phyloP scores from a whole-genome alignment of 208 protist genomes.

The Endotrypanum monterogeii region DNA sequence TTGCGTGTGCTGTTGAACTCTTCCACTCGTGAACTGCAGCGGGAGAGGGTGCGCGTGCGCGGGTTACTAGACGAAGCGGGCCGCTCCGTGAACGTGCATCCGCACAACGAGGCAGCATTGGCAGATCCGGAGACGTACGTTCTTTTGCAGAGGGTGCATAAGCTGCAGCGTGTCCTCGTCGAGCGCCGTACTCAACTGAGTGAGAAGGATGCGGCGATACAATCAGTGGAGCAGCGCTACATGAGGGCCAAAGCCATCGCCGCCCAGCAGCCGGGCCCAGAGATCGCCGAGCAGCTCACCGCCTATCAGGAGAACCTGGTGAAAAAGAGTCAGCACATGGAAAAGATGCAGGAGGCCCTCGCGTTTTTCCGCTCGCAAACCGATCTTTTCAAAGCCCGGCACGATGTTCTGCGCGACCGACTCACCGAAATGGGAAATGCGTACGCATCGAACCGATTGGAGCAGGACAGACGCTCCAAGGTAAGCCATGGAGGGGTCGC shows the following conservation, averaged over 20 bases:
- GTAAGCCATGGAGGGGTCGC: neutral
- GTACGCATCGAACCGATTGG: constrained; percentile 34
- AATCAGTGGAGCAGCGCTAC: constrained; percentile 92
- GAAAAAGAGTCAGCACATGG: constrained; percentile 94
- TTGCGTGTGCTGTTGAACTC: constrained; percentile 69
- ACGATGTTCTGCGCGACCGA: constrained; percentile 67
- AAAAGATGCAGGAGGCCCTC: constrained; percentile 79
- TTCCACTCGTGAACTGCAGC: constrained; percentile 56
- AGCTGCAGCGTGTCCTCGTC: constrained; percentile 96
- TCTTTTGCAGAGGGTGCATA: constrained; percentile 94
- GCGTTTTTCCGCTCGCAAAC: constrained; percentile 86
- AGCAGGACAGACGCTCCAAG: constrained; percentile 8
- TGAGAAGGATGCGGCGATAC: constrained; percentile 92
- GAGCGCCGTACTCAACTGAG: constrained; percentile 93
- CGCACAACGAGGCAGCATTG: constrained; percentile 95
- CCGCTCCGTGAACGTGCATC: constrained; percentile 96
- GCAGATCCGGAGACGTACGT: constrained; percentile 94
- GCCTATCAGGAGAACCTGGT: constrained; percentile 92
- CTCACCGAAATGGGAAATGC: constrained; percentile 54
- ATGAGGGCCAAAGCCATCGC: constrained; percentile 94
- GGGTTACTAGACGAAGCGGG: constrained; percentile 95
- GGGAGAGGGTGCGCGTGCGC: constrained; percentile 82
- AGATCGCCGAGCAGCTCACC: constrained; percentile 95
- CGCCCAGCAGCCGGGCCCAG: constrained; percentile 93
- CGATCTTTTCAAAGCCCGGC: constrained; percentile 66